These are phyloP conservation scores for Phytophthora tentaculata DNA, from an alignment of 352 stramenopile genomes.

Conservation along the genomic window DNA sequence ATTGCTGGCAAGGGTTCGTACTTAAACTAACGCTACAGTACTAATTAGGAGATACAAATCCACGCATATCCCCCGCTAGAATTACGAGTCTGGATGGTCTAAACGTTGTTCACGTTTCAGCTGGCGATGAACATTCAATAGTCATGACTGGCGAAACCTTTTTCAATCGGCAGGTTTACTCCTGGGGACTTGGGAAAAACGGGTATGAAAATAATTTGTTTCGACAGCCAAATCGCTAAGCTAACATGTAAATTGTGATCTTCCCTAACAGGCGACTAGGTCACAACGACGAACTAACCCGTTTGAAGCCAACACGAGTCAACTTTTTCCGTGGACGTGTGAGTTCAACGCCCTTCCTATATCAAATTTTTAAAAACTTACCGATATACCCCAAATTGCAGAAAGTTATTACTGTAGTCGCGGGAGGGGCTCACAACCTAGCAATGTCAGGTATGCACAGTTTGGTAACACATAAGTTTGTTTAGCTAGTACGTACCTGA, in stretches of 20 bases:
- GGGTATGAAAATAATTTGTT: slow-evolving; percentile 41
- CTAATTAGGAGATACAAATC: slow-evolving; percentile 53
- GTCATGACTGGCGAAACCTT: slow-evolving; percentile 66
- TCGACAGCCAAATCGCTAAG: background rate
- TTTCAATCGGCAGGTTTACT: slow-evolving; percentile 82
- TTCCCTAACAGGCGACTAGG: slow-evolving; percentile 54
- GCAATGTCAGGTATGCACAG: slow-evolving; percentile 57
- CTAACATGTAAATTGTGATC: background rate
- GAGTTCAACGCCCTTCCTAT: background rate
- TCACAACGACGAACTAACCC: slow-evolving; percentile 61
- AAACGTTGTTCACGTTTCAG: slow-evolving; percentile 61
- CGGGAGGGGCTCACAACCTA: slow-evolving; percentile 71
- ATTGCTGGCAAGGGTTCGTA: background rate
- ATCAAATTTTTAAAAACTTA: background rate
- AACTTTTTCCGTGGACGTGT: slow-evolving; percentile 76
- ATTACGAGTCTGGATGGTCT: slow-evolving; percentile 59
- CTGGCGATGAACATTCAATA: slow-evolving; percentile 75
- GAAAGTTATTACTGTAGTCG: slow-evolving; percentile 73
- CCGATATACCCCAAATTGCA: slow-evolving; percentile 28
- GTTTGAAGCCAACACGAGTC: slow-evolving; percentile 69
- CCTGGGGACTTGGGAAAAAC: slow-evolving; percentile 70
- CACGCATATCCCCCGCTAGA: slow-evolving; percentile 42
- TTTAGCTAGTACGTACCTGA: background rate
- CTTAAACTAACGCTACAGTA: slow-evolving; percentile 1
- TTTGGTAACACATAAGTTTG: background rate